A percentile compares a stretch with the other conserved stretches of the same genome.
Evolutionary conservation across 1,139 yeast species (phyloP).

Genomic region (Lodderomyces orthopsilosis): DNA sequence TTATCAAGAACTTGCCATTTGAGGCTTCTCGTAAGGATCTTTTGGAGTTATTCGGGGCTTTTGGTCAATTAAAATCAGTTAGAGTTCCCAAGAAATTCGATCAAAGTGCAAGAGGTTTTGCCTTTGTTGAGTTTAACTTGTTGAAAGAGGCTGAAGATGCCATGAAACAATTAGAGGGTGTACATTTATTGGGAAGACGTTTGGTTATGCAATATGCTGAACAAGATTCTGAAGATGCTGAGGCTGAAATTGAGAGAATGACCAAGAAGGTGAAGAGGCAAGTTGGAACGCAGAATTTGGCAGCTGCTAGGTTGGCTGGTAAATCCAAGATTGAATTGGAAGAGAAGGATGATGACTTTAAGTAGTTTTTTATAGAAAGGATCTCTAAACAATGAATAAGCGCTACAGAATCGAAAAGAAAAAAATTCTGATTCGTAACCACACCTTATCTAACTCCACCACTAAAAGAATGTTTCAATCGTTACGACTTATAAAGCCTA

Average conservation of each 20-base stretch:
- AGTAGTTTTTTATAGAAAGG: slow-evolving; percentile 3
- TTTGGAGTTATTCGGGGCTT: slow-evolving; percentile 84
- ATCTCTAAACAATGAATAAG: neutral
- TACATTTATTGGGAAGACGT: slow-evolving; percentile 93
- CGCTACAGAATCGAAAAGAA: neutral
- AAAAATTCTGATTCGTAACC: neutral
- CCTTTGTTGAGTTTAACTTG: slow-evolving; percentile 87
- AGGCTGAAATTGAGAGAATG: slow-evolving; percentile 87
- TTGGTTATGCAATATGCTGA: slow-evolving; percentile 95
- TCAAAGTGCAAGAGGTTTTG: slow-evolving; percentile 94
- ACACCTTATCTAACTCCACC: neutral
- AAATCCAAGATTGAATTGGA: slow-evolving; percentile 76
- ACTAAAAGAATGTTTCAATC: slow-evolving; percentile 1
- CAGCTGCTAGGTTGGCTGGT: slow-evolving; percentile 70
- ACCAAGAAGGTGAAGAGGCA: slow-evolving; percentile 81
- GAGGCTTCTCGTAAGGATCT: slow-evolving; percentile 93
- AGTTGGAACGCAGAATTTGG: slow-evolving; percentile 69
- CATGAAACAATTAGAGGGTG: slow-evolving; percentile 92
- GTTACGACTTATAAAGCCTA: neutral
- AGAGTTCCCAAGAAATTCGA: slow-evolving; percentile 96
- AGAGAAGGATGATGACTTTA: slow-evolving; percentile 40
- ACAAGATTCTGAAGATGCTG: slow-evolving; percentile 76
- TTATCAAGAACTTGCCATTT: slow-evolving; percentile 95
- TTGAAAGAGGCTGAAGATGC: slow-evolving; percentile 94
- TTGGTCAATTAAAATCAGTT: slow-evolving; percentile 91